Conservation (phyloP, 768 basidiomycete genomes). For the Collybia nuda region DNA sequence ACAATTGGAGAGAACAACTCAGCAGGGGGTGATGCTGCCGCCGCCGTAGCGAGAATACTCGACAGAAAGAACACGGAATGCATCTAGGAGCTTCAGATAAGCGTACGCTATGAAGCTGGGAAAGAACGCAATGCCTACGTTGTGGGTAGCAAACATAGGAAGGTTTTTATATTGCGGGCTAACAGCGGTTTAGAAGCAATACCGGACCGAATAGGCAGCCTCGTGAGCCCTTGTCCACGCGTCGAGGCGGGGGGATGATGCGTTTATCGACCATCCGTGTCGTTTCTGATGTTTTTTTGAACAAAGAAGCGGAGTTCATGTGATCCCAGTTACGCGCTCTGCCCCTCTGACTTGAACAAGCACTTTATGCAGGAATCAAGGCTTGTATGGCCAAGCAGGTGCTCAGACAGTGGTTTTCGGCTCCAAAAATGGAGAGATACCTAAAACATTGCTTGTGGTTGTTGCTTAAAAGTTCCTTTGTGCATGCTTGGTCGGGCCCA, state of each 20-base stretch:
- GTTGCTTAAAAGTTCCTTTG: too few relatives aligned
- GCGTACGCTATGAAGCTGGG: too few relatives aligned
- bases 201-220: conserved; percentile 19
- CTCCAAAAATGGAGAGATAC: too few relatives aligned
- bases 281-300: background rate
- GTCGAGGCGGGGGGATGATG: background rate
- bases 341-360: too few relatives aligned
- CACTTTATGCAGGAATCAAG: too few relatives aligned
- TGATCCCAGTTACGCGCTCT: background rate
- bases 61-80: conserved; percentile 13
- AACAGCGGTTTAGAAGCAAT: background rate
- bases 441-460: too few relatives aligned
- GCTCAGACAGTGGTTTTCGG: too few relatives aligned
- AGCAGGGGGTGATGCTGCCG: conserved; percentile 29
- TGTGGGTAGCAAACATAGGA: background rate
- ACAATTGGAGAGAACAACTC: conserved; percentile 62
- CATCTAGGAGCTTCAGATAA: background rate
- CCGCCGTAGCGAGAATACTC: conserved; percentile 12
- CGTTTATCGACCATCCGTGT: background rate
- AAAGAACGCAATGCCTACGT: too few relatives aligned
- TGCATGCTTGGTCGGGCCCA: too few relatives aligned
- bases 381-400: too few relatives aligned
- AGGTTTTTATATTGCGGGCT: conserved; percentile 5
- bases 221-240: conserved; percentile 10
- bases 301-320: conserved; percentile 7